These are phyloP conservation scores for Rosa hybrid DNA, from an alignment of 331 rosid genomes.

Conservation along the genomic window DNA sequence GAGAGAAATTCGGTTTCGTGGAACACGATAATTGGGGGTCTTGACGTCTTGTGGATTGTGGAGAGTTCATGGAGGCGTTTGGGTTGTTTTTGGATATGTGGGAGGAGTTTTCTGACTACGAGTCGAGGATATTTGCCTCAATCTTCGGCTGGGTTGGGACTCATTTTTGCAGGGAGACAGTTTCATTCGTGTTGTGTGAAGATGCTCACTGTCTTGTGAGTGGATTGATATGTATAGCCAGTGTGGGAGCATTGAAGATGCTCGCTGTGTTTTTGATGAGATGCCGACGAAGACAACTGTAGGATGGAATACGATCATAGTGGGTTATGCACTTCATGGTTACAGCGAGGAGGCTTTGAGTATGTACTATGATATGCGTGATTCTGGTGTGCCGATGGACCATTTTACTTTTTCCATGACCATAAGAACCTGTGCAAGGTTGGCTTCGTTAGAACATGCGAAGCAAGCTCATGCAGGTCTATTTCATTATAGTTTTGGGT, in stretches of 20 bases:
- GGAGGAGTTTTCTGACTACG: slow-evolving; percentile 58
- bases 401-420: no score
- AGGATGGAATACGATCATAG: no score
- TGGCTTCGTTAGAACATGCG: slow-evolving; percentile 60
- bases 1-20: slow-evolving; percentile 57
- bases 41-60: slow-evolving; percentile 74
- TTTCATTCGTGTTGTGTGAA: slow-evolving; percentile 77
- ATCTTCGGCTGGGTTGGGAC: slow-evolving; percentile 66
- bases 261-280: slow-evolving; percentile 68
- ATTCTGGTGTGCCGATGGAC: no score
- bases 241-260: slow-evolving; percentile 80
- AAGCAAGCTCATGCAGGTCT: slow-evolving; percentile 89
- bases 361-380: no score
- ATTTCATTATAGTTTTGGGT: slow-evolving; percentile 78
- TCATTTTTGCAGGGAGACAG: slow-evolving; percentile 54
- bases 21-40: slow-evolving; percentile 63
- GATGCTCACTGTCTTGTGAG: slow-evolving; percentile 66
- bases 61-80: slow-evolving; percentile 61
- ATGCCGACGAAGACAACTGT: slow-evolving; percentile 52
- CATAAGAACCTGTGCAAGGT: no score
- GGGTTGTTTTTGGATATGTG: slow-evolving; percentile 57
- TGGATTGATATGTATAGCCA: slow-evolving; percentile 87
- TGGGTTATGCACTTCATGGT: no score
- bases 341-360: no score
- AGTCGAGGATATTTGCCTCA: slow-evolving; percentile 51